Conservation (phyloP, 2,329 filamentous ascomycete genomes). For the Fusarium clavum region DNA sequence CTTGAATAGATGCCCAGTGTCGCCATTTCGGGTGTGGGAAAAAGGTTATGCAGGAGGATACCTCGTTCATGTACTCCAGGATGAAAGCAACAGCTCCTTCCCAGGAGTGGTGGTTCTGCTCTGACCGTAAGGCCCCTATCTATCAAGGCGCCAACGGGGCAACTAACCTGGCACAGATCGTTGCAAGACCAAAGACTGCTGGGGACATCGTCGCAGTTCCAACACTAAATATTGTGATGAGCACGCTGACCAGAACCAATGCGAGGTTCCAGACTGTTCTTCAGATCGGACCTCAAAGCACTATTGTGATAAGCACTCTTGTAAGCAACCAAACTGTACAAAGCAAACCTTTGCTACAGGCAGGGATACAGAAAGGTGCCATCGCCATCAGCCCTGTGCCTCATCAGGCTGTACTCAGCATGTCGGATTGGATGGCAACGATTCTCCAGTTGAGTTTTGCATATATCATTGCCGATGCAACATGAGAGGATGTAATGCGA, state of each 20-base stretch:
- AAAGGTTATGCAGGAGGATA: not conserved
- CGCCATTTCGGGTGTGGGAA: not conserved
- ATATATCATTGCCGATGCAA: conserved; percentile 22
- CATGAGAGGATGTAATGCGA: conserved; percentile 15
- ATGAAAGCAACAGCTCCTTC: not conserved
- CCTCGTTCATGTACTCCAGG: not conserved
- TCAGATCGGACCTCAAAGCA: not conserved
- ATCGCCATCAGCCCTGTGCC: conserved; percentile 31
- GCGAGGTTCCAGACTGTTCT: not conserved
- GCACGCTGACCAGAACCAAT: conserved; percentile 11
- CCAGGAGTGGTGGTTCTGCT: conserved; percentile 16
- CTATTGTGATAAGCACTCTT: conserved; percentile 22
- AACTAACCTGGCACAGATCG: conserved; percentile 5
- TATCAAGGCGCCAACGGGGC: accelerated
- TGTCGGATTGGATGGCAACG: not conserved
- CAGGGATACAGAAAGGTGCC: conserved; percentile 3
- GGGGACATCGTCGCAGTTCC: not conserved
- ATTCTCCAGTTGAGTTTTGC: conserved; percentile 13
- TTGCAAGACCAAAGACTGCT: conserved; percentile 15
- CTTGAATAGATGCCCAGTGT: conserved; percentile 3
- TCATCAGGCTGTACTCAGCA: conserved; percentile 6
- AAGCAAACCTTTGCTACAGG: not conserved
- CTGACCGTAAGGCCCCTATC: not conserved
- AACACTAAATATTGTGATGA: conserved; percentile 9
- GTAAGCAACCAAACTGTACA: conserved; percentile 1